Evolutionary conservation across 1,284 basidiomycete species (phyloP).

Genomic region (Fistulinella cinereoalba): DNA sequence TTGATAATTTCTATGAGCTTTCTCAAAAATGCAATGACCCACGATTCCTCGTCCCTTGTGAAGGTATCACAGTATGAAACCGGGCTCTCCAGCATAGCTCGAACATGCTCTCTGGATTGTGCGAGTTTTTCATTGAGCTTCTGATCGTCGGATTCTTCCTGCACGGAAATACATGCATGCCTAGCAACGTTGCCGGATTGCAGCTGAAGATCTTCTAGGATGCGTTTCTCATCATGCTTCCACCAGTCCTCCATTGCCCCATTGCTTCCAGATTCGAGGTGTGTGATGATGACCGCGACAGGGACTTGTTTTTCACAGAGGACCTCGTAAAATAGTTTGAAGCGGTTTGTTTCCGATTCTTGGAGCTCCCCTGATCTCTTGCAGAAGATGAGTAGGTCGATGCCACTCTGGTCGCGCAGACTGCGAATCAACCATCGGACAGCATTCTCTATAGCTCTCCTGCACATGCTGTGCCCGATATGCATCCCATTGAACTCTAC

Average conservation of each 20-base stretch:
- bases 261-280: constrained; percentile 1
- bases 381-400: constrained; percentile 40
- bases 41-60: constrained; percentile 12
- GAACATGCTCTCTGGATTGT: constrained; percentile 15
- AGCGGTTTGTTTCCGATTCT: constrained; percentile 26
- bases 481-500: constrained; percentile 25
- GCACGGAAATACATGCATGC: constrained; percentile 27
- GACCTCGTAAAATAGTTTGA: constrained; percentile 35
- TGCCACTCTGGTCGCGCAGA: constrained; percentile 29
- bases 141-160: constrained; percentile 1
- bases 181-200: constrained; percentile 17
- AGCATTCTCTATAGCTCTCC: constrained; percentile 35
- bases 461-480: constrained; percentile 13
- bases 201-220: constrained; percentile 14
- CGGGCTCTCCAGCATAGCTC: constrained; percentile 23
- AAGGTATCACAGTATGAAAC: constrained; percentile 18
- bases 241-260: constrained; percentile 29
- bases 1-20: constrained; percentile 17
- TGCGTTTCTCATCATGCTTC: constrained; percentile 14
- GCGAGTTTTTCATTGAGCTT: constrained; percentile 9
- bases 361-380: constrained; percentile 31
- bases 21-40: constrained; percentile 29
- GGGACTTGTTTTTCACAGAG: constrained; percentile 38
- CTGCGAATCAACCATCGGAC: constrained; percentile 33
- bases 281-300: not conserved